Conservation (phyloP, 2,329 filamentous ascomycete genomes). For the Penicillium olsonii region DNA sequence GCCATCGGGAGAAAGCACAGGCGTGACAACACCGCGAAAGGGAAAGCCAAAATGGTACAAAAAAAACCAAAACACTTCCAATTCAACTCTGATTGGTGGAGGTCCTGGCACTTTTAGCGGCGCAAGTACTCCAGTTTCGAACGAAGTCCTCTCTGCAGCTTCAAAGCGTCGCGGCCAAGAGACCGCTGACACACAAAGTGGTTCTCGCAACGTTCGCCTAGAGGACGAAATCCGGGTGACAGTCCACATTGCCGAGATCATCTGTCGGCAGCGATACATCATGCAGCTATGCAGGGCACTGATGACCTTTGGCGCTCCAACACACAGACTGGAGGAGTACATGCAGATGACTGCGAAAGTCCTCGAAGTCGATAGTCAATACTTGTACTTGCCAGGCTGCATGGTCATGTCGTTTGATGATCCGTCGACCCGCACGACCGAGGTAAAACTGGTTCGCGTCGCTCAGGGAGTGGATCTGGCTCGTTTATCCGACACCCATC, state of each 20-base stretch:
- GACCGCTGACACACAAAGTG: not conserved
- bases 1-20: slow-evolving; percentile 7
- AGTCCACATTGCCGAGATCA: slow-evolving; percentile 64
- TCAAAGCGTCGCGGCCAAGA: slow-evolving; percentile 27
- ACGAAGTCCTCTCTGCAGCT: slow-evolving; percentile 29
- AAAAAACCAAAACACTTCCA: slow-evolving; percentile 27
- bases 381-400: slow-evolving; percentile 74
- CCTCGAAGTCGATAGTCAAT: slow-evolving; percentile 83
- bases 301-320: slow-evolving; percentile 90
- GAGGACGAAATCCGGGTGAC: slow-evolving; percentile 59
- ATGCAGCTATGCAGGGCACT: slow-evolving; percentile 79
- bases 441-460: slow-evolving; percentile 45
- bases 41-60: slow-evolving; percentile 38
- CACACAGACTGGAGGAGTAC: slow-evolving; percentile 85
- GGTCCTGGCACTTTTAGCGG: slow-evolving; percentile 24
- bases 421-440: slow-evolving; percentile 44
- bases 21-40: slow-evolving; percentile 18
- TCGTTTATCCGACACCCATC: slow-evolving; percentile 44
- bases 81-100: slow-evolving; percentile 24
- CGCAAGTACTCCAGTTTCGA: slow-evolving; percentile 32
- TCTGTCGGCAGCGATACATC: slow-evolving; percentile 79
- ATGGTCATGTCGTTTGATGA: slow-evolving; percentile 60
- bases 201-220: slow-evolving; percentile 20
- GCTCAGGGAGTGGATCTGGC: slow-evolving; percentile 45
- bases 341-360: slow-evolving; percentile 84